Conservation (phyloP, 495 filamentous ascomycete species). For the Annulohypoxylon nitens region DNA sequence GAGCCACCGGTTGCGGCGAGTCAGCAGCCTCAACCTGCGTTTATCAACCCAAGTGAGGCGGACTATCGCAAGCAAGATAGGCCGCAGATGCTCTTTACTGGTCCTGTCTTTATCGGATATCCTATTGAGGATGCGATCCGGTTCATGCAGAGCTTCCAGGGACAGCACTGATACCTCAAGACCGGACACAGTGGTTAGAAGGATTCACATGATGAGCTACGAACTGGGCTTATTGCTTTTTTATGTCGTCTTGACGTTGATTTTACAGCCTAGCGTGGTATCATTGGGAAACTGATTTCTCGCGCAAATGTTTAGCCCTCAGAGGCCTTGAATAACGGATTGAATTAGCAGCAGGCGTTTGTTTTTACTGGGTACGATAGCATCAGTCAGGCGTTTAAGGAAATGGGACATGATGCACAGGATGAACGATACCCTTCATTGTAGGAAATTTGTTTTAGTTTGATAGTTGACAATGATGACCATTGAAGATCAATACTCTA, state of each 20-base stretch:
- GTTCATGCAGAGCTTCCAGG: slow-evolving; percentile 72
- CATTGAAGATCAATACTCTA: neutral
- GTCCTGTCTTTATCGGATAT: slow-evolving; percentile 91
- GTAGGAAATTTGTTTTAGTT: slow-evolving; percentile 34
- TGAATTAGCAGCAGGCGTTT: slow-evolving; percentile 8
- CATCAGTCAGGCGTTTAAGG: slow-evolving; percentile 31
- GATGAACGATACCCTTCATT: slow-evolving; percentile 39
- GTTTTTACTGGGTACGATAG: slow-evolving; percentile 13
- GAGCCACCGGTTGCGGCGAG: slow-evolving; percentile 21
- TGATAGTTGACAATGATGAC: slow-evolving; percentile 20
- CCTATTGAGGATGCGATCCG: slow-evolving; percentile 80
- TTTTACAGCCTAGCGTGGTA: neutral
- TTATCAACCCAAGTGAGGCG: slow-evolving; percentile 54
- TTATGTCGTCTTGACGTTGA: neutral
- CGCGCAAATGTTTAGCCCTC: neutral
- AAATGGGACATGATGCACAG: slow-evolving; percentile 3
- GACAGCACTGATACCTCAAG: slow-evolving; percentile 35
- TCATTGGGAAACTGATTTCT: neutral
- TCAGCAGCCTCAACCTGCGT: slow-evolving; percentile 52
- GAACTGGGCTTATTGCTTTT: neutral
- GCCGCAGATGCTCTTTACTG: slow-evolving; percentile 82
- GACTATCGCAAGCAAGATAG: slow-evolving; percentile 44
- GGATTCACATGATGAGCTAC: slow-evolving; percentile 15
- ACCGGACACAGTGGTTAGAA: neutral
- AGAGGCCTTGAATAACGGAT: neutral